Base-by-base conservation (phyloP, 2,329 filamentous ascomycete species). In the Epichloe typhina region DNA sequence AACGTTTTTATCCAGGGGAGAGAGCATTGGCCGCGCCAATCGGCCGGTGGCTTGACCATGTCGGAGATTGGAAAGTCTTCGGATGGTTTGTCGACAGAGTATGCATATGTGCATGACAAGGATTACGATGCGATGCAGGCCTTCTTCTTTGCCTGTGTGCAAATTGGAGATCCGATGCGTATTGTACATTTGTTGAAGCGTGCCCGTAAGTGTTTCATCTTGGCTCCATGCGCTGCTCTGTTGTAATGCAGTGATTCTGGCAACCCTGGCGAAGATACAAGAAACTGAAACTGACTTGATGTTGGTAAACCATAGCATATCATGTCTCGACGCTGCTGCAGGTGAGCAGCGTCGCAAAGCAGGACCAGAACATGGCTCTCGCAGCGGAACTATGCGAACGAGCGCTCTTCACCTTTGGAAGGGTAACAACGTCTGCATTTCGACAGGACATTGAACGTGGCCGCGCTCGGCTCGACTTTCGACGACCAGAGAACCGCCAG, bases 321-420 rank as follows among this genome's bases (percentile, higher is more conserved):
- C 90, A 97, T 63, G 84, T 97, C 57, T 93, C 88, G 1, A 90
- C 88, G 2, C 77, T 97, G n/a, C 81, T 97, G 21, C 90, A 96
- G 64, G 89, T 95, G 31, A 94, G 88, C 54, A 88, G 88, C 63
- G 86, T 97, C 47, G 89, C 89, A 12, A 91, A 93, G 64, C 86
- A 95, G 57, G 88, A 96, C 62, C 82, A 88, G 49, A 93, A 97
- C 62, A 84, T 89, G 64, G 81, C 90, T 1, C 79, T 93, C 4
- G 83, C 91, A 0, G 84, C 88, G 3, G 90, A 97, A 60, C 77
- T 97, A 2, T 80, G 94, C 50, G 91, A 97, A 68, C 80, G 93
- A 44, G 90, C 91, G 0, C 76, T 98, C 5, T 97, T 96, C 69
- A 86, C 87, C 0, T 91, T 97, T 63, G 93, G 91, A n/a, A 80